phyloP scores from a whole-genome alignment of 2,329 filamentous ascomycete genomes.

The Ophiostoma novo-ulmi region DNA sequence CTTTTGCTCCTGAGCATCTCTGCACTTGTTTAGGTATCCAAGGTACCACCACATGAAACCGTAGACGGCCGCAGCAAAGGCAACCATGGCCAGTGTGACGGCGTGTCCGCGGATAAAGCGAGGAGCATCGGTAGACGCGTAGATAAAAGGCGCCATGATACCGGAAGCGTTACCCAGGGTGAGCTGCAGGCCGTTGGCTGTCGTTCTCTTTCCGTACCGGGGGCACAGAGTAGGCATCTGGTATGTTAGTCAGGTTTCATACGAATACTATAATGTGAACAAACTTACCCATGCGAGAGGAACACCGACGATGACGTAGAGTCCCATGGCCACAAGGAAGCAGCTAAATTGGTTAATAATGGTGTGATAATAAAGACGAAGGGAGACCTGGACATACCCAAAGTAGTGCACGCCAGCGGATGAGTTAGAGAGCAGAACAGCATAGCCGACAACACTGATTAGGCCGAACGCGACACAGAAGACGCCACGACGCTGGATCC shows the following conservation, averaged over 20 bases:
- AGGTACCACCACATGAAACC: slow-evolving; percentile 16
- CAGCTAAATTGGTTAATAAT: neutral
- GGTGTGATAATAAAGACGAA: neutral
- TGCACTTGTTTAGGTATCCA: slow-evolving; percentile 10
- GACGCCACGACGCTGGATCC: slow-evolving; percentile 36
- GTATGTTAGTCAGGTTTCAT: neutral
- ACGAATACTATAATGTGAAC: neutral
- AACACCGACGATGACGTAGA: slow-evolving; percentile 6
- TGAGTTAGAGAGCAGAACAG: slow-evolving; percentile 14
- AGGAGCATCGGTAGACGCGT: neutral
- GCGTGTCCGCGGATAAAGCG: slow-evolving; percentile 9
- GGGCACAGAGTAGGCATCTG: slow-evolving; percentile 8
- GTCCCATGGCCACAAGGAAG: slow-evolving; percentile 9
- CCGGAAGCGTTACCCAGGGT: slow-evolving; percentile 10
- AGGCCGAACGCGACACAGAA: slow-evolving; percentile 12
- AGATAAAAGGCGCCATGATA: slow-evolving; percentile 10
- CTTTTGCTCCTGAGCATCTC: slow-evolving; percentile 6
- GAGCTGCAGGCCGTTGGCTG: slow-evolving; percentile 11
- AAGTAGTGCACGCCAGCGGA: slow-evolving; percentile 12
- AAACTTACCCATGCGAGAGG: slow-evolving; percentile 9
- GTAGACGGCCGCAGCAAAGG: neutral
- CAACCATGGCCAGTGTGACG: slow-evolving; percentile 14
- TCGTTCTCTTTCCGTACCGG: slow-evolving; percentile 9
- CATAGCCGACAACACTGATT: slow-evolving; percentile 21
- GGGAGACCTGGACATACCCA: neutral